A percentile compares a stretch with the other conserved stretches of the same genome.
phyloP scores from a whole-genome alignment of 768 basidiomycete genomes.

The Punctularia strigosozonata region DNA sequence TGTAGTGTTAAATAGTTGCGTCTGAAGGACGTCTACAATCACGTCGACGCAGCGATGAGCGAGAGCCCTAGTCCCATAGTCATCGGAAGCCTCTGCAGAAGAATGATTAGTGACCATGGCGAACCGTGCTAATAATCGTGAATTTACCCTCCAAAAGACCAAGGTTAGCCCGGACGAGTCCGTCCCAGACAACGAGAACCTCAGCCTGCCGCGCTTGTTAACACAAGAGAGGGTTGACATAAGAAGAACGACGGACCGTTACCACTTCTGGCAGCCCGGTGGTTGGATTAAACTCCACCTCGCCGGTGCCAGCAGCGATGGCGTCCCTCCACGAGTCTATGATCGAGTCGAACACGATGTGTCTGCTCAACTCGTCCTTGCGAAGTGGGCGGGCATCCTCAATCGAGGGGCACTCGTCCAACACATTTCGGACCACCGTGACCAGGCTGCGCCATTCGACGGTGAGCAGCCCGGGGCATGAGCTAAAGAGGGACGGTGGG shows the following conservation, averaged over 20 bases:
- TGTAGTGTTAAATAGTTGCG: too few relatives aligned
- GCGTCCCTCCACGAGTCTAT: constrained; percentile 42
- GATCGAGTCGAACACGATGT: constrained; percentile 41
- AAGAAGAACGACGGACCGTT: constrained; percentile 32
- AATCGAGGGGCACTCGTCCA: constrained; percentile 40
- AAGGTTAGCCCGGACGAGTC: constrained; percentile 39
- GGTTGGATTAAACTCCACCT: constrained; percentile 32
- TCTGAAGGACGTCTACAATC: constrained; percentile 35
- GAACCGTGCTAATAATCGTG: neutral
- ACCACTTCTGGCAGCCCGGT: constrained; percentile 26
- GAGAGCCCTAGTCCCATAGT: constrained; percentile 24
- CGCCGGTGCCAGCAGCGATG: too few relatives aligned
- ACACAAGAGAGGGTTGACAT: constrained; percentile 3
- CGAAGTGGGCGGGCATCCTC: constrained; percentile 47
- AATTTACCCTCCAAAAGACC: constrained; percentile 32
- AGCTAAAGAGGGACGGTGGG: constrained; percentile 41
- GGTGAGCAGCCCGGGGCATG: constrained; percentile 42
- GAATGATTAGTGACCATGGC: constrained; percentile 3
- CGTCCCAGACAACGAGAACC: constrained; percentile 44
- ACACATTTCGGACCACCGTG: constrained; percentile 34
- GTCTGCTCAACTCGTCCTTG: constrained; percentile 39
- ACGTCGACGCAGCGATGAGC: constrained; percentile 28
- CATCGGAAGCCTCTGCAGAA: neutral
- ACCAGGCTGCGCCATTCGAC: constrained; percentile 38
- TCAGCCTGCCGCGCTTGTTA: constrained; percentile 22